Evolutionary conservation across 2,329 filamentous ascomycete genomes (phyloP).

Genomic region (Botrytis hyacinthi): DNA sequence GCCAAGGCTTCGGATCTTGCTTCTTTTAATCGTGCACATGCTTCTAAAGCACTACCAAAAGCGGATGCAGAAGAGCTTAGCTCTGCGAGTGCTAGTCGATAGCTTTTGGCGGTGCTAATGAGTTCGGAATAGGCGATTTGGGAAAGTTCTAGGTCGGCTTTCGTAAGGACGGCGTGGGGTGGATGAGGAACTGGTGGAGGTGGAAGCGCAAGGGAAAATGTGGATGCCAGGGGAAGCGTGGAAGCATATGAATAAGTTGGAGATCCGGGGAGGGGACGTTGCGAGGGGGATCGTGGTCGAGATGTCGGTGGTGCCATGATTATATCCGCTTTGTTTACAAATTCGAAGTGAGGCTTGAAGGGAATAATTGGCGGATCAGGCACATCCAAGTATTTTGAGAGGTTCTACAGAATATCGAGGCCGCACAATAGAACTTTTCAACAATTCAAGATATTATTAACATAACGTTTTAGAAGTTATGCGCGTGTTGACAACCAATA

Average conservation of each 20-base stretch:
- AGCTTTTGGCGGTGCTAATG: constrained; percentile 59
- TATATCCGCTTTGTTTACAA: constrained; percentile 25
- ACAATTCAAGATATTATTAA: background rate
- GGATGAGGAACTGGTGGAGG: constrained; percentile 59
- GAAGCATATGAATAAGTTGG: constrained; percentile 63
- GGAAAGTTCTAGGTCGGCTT: constrained; percentile 61
- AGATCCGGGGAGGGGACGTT: constrained; percentile 59
- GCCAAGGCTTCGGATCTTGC: constrained; percentile 58
- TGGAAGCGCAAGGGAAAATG: constrained; percentile 57
- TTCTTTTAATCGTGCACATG: constrained; percentile 67
- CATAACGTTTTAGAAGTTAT: background rate
- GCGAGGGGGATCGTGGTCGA: constrained; percentile 49
- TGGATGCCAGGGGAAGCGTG: constrained; percentile 55
- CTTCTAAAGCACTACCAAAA: constrained; percentile 63
- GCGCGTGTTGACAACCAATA: constrained; percentile 7
- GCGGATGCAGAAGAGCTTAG: constrained; percentile 60
- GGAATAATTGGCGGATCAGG: background rate
- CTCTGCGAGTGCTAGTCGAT: constrained; percentile 59
- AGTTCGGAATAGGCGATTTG: constrained; percentile 63
- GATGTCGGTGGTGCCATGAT: constrained; percentile 26
- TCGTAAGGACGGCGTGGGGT: constrained; percentile 59
- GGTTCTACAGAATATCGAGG: background rate
- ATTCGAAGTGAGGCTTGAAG: constrained; percentile 4
- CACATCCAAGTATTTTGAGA: background rate
- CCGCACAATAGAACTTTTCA: background rate